phyloP scores from a whole-genome alignment of 2,329 filamentous ascomycete genomes.

The Reticulascus tulasneorum region DNA sequence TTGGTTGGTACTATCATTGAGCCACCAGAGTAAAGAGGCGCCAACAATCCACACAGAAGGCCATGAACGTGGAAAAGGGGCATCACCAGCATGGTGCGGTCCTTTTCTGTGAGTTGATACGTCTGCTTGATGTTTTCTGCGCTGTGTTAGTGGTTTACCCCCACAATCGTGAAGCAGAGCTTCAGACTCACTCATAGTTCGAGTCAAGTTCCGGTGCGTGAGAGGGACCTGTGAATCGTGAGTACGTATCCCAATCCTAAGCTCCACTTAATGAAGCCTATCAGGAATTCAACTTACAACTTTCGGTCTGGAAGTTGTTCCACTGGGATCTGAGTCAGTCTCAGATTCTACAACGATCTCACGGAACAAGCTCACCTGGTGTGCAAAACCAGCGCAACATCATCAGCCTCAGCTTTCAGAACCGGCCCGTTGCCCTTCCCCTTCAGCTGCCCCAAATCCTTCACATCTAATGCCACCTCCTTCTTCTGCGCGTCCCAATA shows the following conservation, averaged over 20 bases:
- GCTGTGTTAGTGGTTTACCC: background rate
- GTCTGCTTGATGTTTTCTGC: constrained; percentile 72
- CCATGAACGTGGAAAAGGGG: constrained; percentile 88
- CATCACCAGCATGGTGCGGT: constrained; percentile 86
- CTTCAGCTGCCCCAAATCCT: constrained; percentile 66
- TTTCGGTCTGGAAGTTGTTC: constrained; percentile 81
- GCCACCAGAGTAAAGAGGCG: constrained; percentile 70
- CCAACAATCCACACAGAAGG: constrained; percentile 77
- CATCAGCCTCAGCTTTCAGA: constrained; percentile 60
- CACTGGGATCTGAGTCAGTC: constrained; percentile 35
- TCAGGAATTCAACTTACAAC: constrained; percentile 49
- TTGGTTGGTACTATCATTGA: constrained; percentile 74
- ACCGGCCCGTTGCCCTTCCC: constrained; percentile 34
- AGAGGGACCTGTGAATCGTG: constrained; percentile 57
- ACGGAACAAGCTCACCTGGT: constrained; percentile 49
- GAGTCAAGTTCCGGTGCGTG: constrained; percentile 74
- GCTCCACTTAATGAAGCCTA: background rate
- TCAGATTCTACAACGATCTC: background rate
- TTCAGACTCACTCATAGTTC: constrained; percentile 64
- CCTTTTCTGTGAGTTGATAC: constrained; percentile 65
- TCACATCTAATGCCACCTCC: constrained; percentile 73
- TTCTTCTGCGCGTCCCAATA: constrained; percentile 65
- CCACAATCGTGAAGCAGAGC: constrained; percentile 4
- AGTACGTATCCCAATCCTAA: constrained; percentile 4
- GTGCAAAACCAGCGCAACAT: constrained; percentile 77